phyloP scores from a whole-genome alignment of 1,284 basidiomycete genomes.

The Moesziomyces aphidis region DNA sequence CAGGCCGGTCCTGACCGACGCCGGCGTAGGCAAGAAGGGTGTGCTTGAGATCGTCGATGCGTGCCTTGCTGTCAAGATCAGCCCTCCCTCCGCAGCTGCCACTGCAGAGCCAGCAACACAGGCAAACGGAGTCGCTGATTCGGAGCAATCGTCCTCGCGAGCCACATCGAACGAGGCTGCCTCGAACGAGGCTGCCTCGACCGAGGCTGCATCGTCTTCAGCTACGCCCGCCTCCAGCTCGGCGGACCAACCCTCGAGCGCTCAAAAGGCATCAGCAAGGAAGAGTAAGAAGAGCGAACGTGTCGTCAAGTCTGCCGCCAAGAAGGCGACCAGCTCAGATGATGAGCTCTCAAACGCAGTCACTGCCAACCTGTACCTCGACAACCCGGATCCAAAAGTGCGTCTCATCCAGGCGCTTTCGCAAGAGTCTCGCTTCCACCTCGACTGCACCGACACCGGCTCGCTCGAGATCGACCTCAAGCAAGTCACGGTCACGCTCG shows the following conservation, averaged over 20 bases:
- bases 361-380: constrained; percentile 13
- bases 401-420: constrained; percentile 61
- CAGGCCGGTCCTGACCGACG: constrained; percentile 50
- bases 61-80: constrained; percentile 13
- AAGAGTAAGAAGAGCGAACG: constrained; percentile 6
- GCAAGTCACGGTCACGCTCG: constrained; percentile 71
- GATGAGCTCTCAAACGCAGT: constrained; percentile 15
- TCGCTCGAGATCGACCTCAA: constrained; percentile 71
- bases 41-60: constrained; percentile 38
- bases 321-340: not conserved
- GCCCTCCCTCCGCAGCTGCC: not conserved
- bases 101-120: not conserved
- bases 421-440: constrained; percentile 72
- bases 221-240: not conserved
- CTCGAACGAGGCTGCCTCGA: not conserved
- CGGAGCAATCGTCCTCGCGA: not conserved
- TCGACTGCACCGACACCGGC: constrained; percentile 70
- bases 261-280: not conserved
- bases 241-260: not conserved
- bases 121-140: not conserved
- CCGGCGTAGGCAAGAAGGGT: constrained; percentile 49
- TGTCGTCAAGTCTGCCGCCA: constrained; percentile 2
- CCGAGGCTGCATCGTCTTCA: not conserved
- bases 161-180: not conserved
- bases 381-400: constrained; percentile 27